Conservation (phyloP, 2,329 filamentous ascomycete species). For the Akanthomyces uredinophilus region DNA sequence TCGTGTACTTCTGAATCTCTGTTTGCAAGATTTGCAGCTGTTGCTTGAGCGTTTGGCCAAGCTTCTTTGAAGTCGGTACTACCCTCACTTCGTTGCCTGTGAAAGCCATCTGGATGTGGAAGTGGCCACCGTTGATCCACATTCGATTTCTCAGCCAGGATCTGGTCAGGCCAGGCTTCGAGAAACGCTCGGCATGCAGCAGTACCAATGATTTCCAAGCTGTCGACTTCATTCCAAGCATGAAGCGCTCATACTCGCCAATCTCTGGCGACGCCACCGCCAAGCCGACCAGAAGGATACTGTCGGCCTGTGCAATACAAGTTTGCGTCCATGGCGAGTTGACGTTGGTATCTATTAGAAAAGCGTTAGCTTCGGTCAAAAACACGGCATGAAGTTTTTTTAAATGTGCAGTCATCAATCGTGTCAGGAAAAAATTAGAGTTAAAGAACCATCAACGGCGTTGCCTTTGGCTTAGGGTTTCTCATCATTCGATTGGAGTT, state of each 20-base stretch:
- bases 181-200: conserved; percentile 84
- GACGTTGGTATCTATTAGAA: conserved; percentile 73
- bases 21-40: conserved; percentile 91
- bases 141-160: conserved; percentile 88
- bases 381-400: background rate
- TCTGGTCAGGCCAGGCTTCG: conserved; percentile 74
- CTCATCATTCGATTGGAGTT: conserved; percentile 43
- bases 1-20: conserved; percentile 97
- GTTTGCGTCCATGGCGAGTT: conserved; percentile 98
- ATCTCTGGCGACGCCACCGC: conserved; percentile 86
- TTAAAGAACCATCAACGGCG: conserved; percentile 52
- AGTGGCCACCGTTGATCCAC: conserved; percentile 98
- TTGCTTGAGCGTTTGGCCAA: conserved; percentile 83
- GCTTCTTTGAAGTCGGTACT: conserved; percentile 67
- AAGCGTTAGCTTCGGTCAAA: conserved; percentile 9
- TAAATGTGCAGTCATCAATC: background rate
- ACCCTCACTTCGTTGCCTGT: conserved; percentile 70
- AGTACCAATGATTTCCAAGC: conserved; percentile 89
- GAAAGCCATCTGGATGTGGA: conserved; percentile 95
- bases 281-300: conserved; percentile 85
- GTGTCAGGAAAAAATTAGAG: conserved; percentile 66
- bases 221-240: conserved; percentile 95
- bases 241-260: conserved; percentile 93
- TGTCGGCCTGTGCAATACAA: conserved; percentile 94
- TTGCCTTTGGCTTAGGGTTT: conserved; percentile 45